These are phyloP conservation scores for Zelonia costaricensis DNA, from an alignment of 208 protist species.

Conservation along the genomic window DNA sequence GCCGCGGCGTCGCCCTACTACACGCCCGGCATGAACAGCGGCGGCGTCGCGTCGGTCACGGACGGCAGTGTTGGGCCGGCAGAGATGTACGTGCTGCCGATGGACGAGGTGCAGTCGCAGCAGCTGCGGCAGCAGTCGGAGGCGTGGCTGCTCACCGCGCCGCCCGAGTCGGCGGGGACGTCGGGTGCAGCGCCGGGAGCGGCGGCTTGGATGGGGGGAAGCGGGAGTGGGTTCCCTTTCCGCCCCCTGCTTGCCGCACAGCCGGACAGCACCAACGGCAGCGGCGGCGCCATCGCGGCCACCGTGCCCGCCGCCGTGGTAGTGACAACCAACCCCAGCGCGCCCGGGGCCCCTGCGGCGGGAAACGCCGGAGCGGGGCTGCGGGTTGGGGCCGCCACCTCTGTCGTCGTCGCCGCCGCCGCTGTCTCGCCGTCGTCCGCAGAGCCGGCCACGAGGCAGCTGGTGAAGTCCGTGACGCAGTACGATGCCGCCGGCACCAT, in stretches of 20 bases:
- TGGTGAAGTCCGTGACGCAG: not conserved
- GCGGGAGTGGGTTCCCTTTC: too few species aligned
- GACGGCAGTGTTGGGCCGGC: not conserved
- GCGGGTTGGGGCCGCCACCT: too few species aligned
- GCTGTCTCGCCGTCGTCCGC: not conserved
- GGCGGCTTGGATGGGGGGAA: too few species aligned
- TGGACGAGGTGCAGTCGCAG: not conserved
- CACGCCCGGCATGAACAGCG: constrained; percentile 3
- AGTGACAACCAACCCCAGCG: too few species aligned
- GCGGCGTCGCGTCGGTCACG: not conserved
- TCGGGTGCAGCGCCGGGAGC: too few species aligned
- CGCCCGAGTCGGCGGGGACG: not conserved
- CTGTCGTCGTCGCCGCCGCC: too few species aligned
- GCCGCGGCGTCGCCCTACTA: constrained; percentile 9
- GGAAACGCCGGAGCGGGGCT: not conserved
- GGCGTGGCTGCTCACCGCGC: constrained; percentile 1
- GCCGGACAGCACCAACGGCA: too few species aligned
- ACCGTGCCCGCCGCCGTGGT: too few species aligned
- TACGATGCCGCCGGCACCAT: constrained; percentile 22
- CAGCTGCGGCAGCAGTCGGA: constrained; percentile 7
- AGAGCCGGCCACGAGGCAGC: not conserved
- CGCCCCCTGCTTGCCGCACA: too few species aligned
- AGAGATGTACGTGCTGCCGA: not conserved
- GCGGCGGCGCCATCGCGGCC: too few species aligned
- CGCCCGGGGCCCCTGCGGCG: too few species aligned